phyloP scores from a whole-genome alignment of 2,329 filamentous ascomycete genomes.

The Cryphonectria nitschkei region DNA sequence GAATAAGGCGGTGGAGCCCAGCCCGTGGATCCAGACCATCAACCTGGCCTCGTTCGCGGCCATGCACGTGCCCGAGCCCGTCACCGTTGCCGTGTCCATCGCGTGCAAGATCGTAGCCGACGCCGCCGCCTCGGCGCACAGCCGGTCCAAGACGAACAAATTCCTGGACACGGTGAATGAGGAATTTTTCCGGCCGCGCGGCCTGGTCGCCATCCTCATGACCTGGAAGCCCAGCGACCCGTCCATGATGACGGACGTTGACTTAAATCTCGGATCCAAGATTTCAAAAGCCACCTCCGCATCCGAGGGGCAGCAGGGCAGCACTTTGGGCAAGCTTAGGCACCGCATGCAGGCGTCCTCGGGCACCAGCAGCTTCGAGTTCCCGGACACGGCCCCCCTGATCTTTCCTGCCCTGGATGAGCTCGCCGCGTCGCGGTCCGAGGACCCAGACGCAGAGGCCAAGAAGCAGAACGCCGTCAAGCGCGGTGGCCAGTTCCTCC shows the following conservation, averaged over 20 bases:
- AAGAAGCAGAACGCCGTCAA: conserved; percentile 32
- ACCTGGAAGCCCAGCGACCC: conserved; percentile 51
- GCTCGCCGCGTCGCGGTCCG: conserved; percentile 25
- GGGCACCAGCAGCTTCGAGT: conserved; percentile 44
- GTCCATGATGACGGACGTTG: conserved; percentile 34
- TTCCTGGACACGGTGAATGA: conserved; percentile 61
- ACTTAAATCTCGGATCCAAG: conserved; percentile 40
- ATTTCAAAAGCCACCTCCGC: conserved; percentile 38
- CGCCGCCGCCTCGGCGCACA: conserved; percentile 45
- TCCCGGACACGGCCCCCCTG: conserved; percentile 52
- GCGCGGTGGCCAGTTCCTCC: conserved; percentile 32
- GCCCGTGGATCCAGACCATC: conserved; percentile 43
- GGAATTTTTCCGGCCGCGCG: conserved; percentile 59
- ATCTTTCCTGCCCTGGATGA: conserved; percentile 50
- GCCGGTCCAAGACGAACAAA: conserved; percentile 49
- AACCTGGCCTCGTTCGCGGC: conserved; percentile 46
- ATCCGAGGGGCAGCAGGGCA: conserved; percentile 3
- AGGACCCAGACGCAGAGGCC: conserved; percentile 27
- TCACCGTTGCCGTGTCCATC: conserved; percentile 47
- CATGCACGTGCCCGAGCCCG: conserved; percentile 43
- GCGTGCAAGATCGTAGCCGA: conserved; percentile 48
- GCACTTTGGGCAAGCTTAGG: conserved; percentile 34
- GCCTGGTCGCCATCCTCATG: conserved; percentile 55
- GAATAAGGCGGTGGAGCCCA: conserved; percentile 44
- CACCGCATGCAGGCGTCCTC: conserved; percentile 43